Percentiles rank a stretch among this genome's conserved stretches.
Conservation (phyloP, 139 green algal species). For the Dunaliella primolecta region DNA sequence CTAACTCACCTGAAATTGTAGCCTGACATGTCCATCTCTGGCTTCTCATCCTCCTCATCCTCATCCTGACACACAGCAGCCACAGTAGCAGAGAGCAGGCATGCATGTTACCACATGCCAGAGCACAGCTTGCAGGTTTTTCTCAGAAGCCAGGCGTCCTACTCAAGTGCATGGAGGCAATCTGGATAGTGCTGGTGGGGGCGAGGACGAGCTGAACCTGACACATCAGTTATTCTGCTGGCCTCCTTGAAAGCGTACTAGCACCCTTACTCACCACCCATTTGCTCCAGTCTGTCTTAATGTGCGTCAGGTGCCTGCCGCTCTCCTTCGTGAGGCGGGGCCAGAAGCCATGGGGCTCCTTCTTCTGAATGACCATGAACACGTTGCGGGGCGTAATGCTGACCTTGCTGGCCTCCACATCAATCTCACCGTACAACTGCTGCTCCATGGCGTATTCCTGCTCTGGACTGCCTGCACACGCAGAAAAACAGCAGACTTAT, state of each 20-base stretch:
- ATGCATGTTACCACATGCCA: no score
- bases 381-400: conserved; percentile 55
- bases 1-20: conserved; percentile 34
- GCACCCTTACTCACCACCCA: conserved; percentile 14
- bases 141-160: no score
- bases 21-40: conserved; percentile 34
- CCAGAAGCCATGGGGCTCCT: conserved; percentile 58
- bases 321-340: conserved; percentile 58
- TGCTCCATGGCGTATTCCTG: conserved; percentile 68
- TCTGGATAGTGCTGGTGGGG: no score
- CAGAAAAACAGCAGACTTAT: no score
- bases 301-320: conserved; percentile 27
- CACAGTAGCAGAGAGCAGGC: background rate
- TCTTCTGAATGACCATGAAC: conserved; percentile 69
- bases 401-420: conserved; percentile 64
- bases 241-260: no score
- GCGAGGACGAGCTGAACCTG: no score
- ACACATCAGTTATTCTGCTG: no score
- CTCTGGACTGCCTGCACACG: conserved; percentile 31
- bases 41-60: conserved; percentile 51
- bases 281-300: conserved; percentile 50
- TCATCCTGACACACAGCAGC: conserved; percentile 46
- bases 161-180: no score
- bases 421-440: conserved; percentile 52
- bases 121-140: no score